phyloP scores from a whole-genome alignment of 2,329 filamentous ascomycete genomes.

The Aspergillus calidoustus region DNA sequence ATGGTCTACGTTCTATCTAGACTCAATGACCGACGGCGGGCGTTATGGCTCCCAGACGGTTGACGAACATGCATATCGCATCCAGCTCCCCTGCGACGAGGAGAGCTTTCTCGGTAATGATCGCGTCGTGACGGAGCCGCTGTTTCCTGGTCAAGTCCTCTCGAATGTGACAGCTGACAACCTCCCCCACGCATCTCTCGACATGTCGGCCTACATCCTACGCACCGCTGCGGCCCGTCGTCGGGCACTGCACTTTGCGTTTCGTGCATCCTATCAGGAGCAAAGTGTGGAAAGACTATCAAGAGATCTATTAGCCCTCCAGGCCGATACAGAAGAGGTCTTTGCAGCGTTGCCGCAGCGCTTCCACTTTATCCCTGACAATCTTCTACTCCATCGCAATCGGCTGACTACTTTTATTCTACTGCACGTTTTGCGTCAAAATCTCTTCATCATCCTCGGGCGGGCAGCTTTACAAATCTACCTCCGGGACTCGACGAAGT shows the following conservation, averaged over 20 bases:
- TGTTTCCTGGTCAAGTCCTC: neutral
- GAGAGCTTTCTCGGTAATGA: constrained; percentile 1
- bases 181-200: neutral
- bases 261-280: neutral
- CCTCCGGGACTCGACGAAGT: neutral
- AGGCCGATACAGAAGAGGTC: neutral
- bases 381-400: neutral
- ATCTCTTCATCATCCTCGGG: neutral
- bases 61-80: neutral
- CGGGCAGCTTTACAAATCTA: neutral
- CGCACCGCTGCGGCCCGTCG: constrained; percentile 1
- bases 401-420: neutral
- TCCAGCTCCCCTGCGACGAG: constrained; percentile 3
- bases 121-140: neutral
- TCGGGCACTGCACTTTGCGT: neutral
- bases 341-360: neutral
- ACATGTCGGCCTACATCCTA: neutral
- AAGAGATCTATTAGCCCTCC: neutral
- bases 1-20: neutral
- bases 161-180: neutral
- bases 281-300: neutral
- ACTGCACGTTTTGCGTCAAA: neutral
- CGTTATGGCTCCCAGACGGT: neutral
- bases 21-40: constrained; percentile 1
- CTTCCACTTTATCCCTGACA: neutral